Conservation (phyloP, 257 asterid species). For the Solanum neorickii region DNA sequence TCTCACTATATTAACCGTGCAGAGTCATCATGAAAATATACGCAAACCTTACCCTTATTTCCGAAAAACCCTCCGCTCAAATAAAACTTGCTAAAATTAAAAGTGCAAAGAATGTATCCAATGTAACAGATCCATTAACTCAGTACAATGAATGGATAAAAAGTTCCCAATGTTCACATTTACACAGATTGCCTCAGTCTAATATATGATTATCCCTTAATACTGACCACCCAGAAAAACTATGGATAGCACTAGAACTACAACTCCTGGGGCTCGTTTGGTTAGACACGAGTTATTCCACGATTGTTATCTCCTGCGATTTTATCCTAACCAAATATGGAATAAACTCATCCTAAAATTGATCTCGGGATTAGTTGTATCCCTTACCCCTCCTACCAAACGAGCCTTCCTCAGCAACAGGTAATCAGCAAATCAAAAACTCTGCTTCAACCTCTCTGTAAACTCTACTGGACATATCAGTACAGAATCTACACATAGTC, state of each 20-base stretch:
- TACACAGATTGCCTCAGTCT: not conserved
- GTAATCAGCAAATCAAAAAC: conserved; percentile 1
- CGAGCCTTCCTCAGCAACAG: not conserved
- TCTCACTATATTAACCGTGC: no score
- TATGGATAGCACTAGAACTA: not conserved
- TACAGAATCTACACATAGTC: conserved; percentile 83
- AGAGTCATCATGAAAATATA: no score
- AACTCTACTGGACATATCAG: conserved; percentile 47
- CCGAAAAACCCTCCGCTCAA: not conserved
- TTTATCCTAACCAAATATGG: not conserved
- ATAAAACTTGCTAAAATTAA: not conserved
- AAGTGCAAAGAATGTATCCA: not conserved
- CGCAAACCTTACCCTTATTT: not conserved
- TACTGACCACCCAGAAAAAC: not conserved
- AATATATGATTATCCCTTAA: not conserved
- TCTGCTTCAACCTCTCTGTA: conserved; percentile 46
- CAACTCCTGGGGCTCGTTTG: not conserved
- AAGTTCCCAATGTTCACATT: not conserved
- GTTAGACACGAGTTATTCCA: not conserved
- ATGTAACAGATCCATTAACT: not conserved
- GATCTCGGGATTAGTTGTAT: not conserved
- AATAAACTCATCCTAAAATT: not conserved
- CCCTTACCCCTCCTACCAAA: not conserved
- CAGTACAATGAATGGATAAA: not conserved
- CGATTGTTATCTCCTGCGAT: not conserved